A percentile compares a stretch with the other conserved stretches of the same genome.
Conservation (phyloP, 2,329 filamentous ascomycete genomes). For the Aspergillus japonicus region DNA sequence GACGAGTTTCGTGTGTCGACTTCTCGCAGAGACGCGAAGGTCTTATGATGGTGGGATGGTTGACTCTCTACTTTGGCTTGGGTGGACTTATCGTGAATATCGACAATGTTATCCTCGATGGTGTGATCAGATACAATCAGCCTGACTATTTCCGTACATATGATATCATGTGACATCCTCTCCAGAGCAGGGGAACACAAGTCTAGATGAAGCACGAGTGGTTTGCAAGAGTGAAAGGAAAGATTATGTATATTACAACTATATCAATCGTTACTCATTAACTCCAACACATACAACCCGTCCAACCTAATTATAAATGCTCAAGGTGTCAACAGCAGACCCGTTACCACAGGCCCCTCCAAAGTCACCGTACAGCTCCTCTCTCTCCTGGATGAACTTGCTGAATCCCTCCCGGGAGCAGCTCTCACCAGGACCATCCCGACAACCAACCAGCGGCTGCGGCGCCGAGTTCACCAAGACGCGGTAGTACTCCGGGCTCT, state of each 20-base stretch:
- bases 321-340: not conserved
- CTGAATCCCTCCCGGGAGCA: constrained; percentile 48
- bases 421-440: constrained; percentile 52
- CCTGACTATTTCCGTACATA: too few species aligned
- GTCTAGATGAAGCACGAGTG: too few species aligned
- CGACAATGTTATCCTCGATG: too few species aligned
- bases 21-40: too few species aligned
- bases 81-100: too few species aligned
- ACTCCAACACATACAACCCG: not conserved
- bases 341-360: constrained; percentile 3
- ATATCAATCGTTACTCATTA: not conserved
- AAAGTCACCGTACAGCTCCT: constrained; percentile 24
- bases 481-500: constrained; percentile 54
- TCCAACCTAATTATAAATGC: not conserved
- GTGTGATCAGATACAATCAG: too few species aligned
- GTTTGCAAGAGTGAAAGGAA: too few species aligned
- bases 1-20: too few species aligned
- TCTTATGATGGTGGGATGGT: too few species aligned
- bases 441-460: constrained; percentile 49
- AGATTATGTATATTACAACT: not conserved
- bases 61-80: too few species aligned
- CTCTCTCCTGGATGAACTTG: constrained; percentile 45
- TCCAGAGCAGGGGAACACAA: too few species aligned
- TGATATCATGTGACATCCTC: too few species aligned
- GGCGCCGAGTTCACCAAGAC: constrained; percentile 53